Evolutionary conservation across 2,329 filamentous ascomycete species (phyloP).

Genomic region (Neobulgaria alba): DNA sequence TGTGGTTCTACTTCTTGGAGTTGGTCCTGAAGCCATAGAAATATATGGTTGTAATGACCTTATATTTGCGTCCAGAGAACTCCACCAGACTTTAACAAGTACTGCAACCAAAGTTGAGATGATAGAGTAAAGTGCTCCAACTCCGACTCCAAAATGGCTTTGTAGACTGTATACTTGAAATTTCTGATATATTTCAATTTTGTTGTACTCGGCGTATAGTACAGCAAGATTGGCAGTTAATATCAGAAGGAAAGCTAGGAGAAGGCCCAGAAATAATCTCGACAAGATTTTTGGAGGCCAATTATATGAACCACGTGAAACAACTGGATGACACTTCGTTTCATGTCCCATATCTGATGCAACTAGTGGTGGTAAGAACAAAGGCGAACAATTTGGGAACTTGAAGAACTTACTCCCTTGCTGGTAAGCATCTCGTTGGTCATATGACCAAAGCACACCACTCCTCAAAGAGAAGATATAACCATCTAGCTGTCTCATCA

Average conservation of each 20-base stretch:
- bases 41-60: constrained; percentile 13
- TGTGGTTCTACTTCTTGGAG: neutral
- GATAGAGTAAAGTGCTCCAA: constrained; percentile 11
- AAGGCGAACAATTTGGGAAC: no score
- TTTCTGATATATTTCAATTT: constrained; percentile 7
- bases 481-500: constrained; percentile 7
- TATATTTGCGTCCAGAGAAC: constrained; percentile 8
- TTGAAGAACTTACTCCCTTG: constrained; percentile 2
- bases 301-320: neutral
- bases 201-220: neutral
- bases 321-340: neutral
- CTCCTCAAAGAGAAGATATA: constrained; percentile 8
- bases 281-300: neutral
- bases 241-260: neutral
- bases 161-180: constrained; percentile 2
- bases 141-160: constrained; percentile 3
- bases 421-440: constrained; percentile 4
- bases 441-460: constrained; percentile 8
- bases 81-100: constrained; percentile 13
- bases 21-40: constrained; percentile 7
- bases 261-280: neutral
- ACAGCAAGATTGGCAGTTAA: neutral
- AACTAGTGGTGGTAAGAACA: no score
- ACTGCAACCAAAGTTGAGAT: constrained; percentile 12
- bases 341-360: neutral